Evolutionary conservation across 2,329 filamentous ascomycete species (phyloP).

Genomic region (Aspergillus bombycis): DNA sequence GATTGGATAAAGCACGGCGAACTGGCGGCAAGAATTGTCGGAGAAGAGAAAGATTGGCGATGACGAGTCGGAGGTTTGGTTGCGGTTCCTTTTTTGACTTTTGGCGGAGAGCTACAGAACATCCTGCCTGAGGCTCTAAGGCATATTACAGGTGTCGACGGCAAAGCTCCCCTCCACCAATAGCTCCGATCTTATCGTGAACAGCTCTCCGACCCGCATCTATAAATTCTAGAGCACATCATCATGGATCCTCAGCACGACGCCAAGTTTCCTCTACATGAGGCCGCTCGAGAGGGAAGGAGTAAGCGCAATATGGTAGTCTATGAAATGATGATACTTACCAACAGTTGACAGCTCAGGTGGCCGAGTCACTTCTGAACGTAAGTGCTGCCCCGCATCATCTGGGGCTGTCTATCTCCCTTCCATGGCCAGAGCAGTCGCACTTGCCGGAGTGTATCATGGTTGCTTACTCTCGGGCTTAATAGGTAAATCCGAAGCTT

Average conservation of each 20-base stretch:
- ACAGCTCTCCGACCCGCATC: conserved; percentile 9
- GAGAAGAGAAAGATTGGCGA: conserved; percentile 1
- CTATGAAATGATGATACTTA: conserved; percentile 14
- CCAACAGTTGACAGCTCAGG: conserved; percentile 55
- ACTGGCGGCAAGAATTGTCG: background rate
- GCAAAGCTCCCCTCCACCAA: conserved; percentile 2
- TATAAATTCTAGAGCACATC: conserved; percentile 7
- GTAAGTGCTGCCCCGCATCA: conserved; percentile 50
- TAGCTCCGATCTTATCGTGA: conserved; percentile 29
- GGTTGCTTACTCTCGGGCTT: background rate
- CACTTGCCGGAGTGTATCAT: background rate
- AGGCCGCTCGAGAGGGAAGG: conserved; percentile 81
- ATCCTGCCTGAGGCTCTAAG: conserved; percentile 24
- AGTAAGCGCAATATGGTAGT: conserved; percentile 55
- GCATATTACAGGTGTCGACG: conserved; percentile 20
- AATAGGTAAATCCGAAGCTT: conserved; percentile 76
- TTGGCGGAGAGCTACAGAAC: conserved; percentile 16
- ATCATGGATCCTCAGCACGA: conserved; percentile 48
- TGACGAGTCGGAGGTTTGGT: conserved; percentile 7
- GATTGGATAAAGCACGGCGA: no score
- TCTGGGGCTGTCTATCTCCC: conserved; percentile 3
- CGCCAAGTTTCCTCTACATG: conserved; percentile 80
- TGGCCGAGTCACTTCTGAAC: conserved; percentile 75
- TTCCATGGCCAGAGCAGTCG: background rate
- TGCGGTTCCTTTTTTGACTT: conserved; percentile 17